Percentiles rank a stretch among this genome's conserved stretches.
phyloP scores from a whole-genome alignment of 2,329 filamentous ascomycete species.

The Ascochyta lentis region DNA sequence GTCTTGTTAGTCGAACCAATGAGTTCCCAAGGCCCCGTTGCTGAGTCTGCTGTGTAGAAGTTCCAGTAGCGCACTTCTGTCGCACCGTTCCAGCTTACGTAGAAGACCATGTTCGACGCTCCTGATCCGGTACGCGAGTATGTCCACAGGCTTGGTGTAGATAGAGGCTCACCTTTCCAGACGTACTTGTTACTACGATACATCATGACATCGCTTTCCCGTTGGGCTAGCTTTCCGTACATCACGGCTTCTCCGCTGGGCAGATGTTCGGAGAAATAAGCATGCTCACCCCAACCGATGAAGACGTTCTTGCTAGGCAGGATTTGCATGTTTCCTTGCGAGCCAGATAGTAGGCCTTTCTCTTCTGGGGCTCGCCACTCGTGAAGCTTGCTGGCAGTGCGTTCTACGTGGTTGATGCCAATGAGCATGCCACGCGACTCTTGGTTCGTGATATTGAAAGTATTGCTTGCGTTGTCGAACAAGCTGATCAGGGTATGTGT shows the following conservation, averaged over 20 bases:
- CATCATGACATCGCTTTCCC: conserved; percentile 37
- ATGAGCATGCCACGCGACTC: conserved; percentile 43
- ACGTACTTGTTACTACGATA: conserved; percentile 49
- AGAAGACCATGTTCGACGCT: conserved; percentile 24
- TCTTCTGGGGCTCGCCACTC: conserved; percentile 30
- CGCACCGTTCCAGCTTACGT: conserved; percentile 40
- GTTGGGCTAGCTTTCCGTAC: conserved; percentile 27
- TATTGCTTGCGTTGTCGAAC: conserved; percentile 47
- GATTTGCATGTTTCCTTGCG: conserved; percentile 53
- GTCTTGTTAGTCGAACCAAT: conserved; percentile 5
- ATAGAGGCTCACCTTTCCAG: conserved; percentile 33
- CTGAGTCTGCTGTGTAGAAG: conserved; percentile 32
- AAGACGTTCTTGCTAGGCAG: conserved; percentile 55
- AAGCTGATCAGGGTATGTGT: conserved; percentile 37
- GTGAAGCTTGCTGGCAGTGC: conserved; percentile 27
- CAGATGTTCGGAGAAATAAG: conserved; percentile 58
- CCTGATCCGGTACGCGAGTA: conserved; percentile 4
- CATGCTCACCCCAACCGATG: conserved; percentile 58
- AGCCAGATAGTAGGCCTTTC: conserved; percentile 29
- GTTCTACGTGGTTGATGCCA: conserved; percentile 54
- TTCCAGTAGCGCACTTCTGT: conserved; percentile 36
- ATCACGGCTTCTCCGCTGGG: conserved; percentile 48
- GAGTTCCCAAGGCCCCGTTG: conserved; percentile 7
- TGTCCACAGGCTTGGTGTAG: conserved; percentile 24
- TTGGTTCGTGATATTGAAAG: conserved; percentile 21